These are phyloP conservation scores for Millerago galiae DNA, from an alignment of 805 yeast species.

Conservation along the genomic window DNA sequence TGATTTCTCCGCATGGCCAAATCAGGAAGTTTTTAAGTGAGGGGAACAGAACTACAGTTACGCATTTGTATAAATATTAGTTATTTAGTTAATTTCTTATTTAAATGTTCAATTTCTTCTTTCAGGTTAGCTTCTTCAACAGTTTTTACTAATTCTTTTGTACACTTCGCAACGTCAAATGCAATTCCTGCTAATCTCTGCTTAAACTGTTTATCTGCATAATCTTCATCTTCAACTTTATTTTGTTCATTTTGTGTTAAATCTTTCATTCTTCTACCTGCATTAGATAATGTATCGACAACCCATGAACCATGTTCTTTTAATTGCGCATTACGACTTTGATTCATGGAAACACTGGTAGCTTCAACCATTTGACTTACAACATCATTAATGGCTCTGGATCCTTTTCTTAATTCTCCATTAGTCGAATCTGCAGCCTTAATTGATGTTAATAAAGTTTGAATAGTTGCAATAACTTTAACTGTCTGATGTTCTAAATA, in stretches of 20 bases:
- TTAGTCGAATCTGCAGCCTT: conserved; percentile 71
- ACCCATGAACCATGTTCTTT: conserved; percentile 92
- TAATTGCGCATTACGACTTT: conserved; percentile 75
- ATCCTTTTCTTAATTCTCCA: conserved; percentile 65
- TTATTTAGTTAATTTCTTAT: conserved; percentile 40
- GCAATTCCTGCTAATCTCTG: conserved; percentile 95
- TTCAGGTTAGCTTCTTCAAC: conserved; percentile 91
- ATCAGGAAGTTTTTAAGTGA: not conserved
- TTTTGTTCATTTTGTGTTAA: conserved; percentile 39
- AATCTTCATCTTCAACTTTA: conserved; percentile 44
- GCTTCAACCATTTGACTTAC: conserved; percentile 87
- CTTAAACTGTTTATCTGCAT: conserved; percentile 83
- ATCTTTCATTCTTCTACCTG: conserved; percentile 73
- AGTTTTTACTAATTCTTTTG: conserved; percentile 91
- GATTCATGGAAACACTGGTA: conserved; percentile 80
- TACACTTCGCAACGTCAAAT: conserved; percentile 93
- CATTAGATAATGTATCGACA: conserved; percentile 78
- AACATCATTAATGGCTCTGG: conserved; percentile 70
- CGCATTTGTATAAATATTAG: not conserved
- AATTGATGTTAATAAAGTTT: conserved; percentile 68
- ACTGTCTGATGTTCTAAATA: conserved; percentile 93
- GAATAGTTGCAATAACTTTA: conserved; percentile 85
- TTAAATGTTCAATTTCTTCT: conserved; percentile 77
- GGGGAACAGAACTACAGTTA: not conserved
- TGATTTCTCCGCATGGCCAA: conserved; percentile 4